Conservation (phyloP, 2,329 filamentous ascomycete species). For the Chrysoporthe deuterocubensis region DNA sequence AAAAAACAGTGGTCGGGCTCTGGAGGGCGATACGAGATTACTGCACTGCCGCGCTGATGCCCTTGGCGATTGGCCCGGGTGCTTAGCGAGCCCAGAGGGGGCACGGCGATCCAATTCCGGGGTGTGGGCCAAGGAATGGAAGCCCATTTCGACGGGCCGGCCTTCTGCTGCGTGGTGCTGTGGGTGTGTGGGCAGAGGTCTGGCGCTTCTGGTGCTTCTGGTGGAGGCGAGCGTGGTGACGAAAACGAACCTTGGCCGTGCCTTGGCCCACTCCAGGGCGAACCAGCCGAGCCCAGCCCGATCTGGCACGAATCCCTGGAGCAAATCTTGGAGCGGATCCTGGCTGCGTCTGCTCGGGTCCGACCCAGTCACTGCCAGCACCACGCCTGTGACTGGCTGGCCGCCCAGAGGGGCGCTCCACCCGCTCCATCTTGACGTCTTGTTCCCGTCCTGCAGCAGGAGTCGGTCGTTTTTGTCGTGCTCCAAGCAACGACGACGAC, state of each 20-base stretch:
- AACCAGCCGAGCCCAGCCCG: neutral
- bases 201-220: neutral
- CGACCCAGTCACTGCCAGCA: too few relatives aligned
- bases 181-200: neutral
- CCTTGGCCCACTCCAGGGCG: neutral
- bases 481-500: neutral
- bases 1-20: neutral
- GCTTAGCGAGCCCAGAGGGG: neutral
- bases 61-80: neutral
- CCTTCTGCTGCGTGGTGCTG: neutral
- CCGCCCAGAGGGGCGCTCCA: neutral
- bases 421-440: constrained; percentile 4
- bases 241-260: neutral
- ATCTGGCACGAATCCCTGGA: constrained; percentile 3
- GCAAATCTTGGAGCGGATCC: constrained; percentile 5
- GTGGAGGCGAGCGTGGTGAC: neutral
- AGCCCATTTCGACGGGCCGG: neutral
- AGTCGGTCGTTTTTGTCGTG: neutral
- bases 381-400: neutral
- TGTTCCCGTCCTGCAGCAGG: neutral
- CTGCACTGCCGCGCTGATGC: constrained; percentile 5
- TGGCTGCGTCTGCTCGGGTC: neutral
- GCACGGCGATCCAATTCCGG: neutral
- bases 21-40: neutral
- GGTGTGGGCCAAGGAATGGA: neutral